A percentile compares a stretch with the other conserved stretches of the same genome.
Evolutionary conservation across 164 flowering plant species (phyloP).

Genomic region (Cinnamomum chago): DNA sequence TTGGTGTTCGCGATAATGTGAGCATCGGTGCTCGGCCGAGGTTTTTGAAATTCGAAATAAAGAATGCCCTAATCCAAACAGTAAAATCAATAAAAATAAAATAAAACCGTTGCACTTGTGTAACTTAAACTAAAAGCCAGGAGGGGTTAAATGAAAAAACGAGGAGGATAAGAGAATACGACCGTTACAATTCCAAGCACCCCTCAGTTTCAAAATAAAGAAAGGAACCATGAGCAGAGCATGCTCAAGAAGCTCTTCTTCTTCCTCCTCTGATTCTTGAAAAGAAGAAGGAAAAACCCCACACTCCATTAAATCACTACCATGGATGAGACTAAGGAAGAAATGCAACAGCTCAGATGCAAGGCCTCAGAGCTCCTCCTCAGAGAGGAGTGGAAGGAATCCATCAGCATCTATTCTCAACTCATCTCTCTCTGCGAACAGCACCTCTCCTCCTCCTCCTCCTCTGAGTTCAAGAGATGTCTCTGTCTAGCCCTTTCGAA

Average conservation of each 20-base stretch:
- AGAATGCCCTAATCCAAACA: too few species aligned
- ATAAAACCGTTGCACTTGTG: conserved; percentile 13
- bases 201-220: background rate
- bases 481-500: conserved; percentile 74
- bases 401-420: conserved; percentile 52
- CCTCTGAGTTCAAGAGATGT: conserved; percentile 47
- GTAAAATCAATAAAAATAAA: background rate
- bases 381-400: conserved; percentile 69
- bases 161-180: background rate
- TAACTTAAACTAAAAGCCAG: background rate
- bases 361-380: conserved; percentile 84
- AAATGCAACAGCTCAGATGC: conserved; percentile 72
- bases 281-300: conserved; percentile 1
- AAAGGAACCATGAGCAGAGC: background rate
- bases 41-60: too few species aligned
- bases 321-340: conserved; percentile 25
- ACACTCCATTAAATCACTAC: conserved; percentile 3
- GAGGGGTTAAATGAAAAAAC: background rate
- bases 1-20: too few species aligned
- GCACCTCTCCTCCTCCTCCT: conserved; percentile 19
- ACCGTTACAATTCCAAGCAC: conserved; percentile 16
- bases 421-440: conserved; percentile 61
- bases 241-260: too few species aligned
- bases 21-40: too few species aligned
- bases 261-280: background rate